phyloP scores from a whole-genome alignment of 768 basidiomycete genomes.

The Termitomyces sp. region DNA sequence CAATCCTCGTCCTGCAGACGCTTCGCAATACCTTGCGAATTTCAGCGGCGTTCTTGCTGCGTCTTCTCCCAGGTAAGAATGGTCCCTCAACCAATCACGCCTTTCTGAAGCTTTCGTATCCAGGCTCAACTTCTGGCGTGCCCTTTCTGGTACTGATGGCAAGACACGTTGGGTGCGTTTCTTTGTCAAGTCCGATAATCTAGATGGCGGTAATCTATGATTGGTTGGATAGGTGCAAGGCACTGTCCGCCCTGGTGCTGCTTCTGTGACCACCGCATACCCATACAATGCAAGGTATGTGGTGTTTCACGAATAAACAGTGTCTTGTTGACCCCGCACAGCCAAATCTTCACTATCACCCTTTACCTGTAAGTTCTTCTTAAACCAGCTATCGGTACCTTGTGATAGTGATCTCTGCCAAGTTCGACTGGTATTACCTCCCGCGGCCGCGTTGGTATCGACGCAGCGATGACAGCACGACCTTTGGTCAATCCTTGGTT shows the following conservation, averaged over 20 bases:
- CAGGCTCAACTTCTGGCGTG: slow-evolving; percentile 60
- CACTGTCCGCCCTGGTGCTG: slow-evolving; percentile 56
- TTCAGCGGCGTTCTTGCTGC: slow-evolving; percentile 53
- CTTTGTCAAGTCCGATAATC: not conserved
- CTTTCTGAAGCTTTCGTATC: not conserved
- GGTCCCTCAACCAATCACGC: not conserved
- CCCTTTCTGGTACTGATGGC: slow-evolving; percentile 38
- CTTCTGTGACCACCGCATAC: slow-evolving; percentile 39
- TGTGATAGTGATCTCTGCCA: slow-evolving; percentile 1
- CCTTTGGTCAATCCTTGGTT: slow-evolving; percentile 54
- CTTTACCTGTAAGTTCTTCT: slow-evolving; percentile 39
- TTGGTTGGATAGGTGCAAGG: slow-evolving; percentile 42
- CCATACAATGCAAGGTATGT: slow-evolving; percentile 43
- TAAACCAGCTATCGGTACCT: not conserved
- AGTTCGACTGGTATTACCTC: slow-evolving; percentile 59
- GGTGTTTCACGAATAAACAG: not conserved
- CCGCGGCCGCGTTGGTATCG: slow-evolving; percentile 56
- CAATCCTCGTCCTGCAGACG: slow-evolving; percentile 48
- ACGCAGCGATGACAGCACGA: slow-evolving; percentile 40
- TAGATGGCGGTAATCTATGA: not conserved
- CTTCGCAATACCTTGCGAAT: slow-evolving; percentile 42
- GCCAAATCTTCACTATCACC: slow-evolving; percentile 58
- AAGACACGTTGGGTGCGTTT: slow-evolving; percentile 45
- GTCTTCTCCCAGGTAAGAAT: slow-evolving; percentile 43
- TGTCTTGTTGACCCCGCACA: slow-evolving; percentile 7